A percentile compares a stretch with the other conserved stretches of the same genome.
phyloP scores from a whole-genome alignment of 257 asterid genomes.

The Plantago elongata region DNA sequence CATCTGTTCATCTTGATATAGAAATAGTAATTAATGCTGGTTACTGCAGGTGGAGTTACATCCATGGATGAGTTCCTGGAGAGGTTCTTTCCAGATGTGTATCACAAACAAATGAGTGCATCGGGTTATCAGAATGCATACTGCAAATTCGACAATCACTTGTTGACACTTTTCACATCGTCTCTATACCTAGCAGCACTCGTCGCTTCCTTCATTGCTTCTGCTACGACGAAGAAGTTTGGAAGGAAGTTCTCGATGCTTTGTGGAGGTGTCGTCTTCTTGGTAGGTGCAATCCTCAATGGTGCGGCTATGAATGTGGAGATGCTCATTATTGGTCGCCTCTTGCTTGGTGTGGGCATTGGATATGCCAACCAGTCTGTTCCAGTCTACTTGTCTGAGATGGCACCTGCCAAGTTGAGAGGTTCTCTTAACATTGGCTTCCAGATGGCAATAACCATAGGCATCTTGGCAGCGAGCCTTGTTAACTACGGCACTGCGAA shows the following conservation, averaged over 20 bases:
- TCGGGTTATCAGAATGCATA: constrained; percentile 26
- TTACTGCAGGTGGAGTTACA: constrained; percentile 55
- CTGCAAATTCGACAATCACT: constrained; percentile 49
- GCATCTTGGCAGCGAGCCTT: constrained; percentile 32
- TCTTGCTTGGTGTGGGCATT: constrained; percentile 57
- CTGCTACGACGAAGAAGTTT: constrained; percentile 38
- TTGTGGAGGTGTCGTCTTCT: constrained; percentile 42
- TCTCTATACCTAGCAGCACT: constrained; percentile 61
- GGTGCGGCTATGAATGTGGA: constrained; percentile 38
- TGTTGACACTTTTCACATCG: constrained; percentile 57
- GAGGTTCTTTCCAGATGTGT: constrained; percentile 47
- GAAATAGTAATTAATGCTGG: background rate
- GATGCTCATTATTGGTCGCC: constrained; percentile 59
- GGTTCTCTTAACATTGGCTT: constrained; percentile 45
- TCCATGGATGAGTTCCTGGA: constrained; percentile 59
- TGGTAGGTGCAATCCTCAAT: constrained; percentile 41
- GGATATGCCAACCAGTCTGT: constrained; percentile 61
- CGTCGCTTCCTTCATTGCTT: constrained; percentile 50
- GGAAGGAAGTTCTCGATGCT: constrained; percentile 52
- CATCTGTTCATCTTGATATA: no score
- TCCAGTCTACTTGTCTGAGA: constrained; percentile 38
- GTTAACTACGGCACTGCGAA: constrained; percentile 30
- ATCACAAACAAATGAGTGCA: constrained; percentile 19
- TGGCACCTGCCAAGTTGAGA: constrained; percentile 38
- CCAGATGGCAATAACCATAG: constrained; percentile 36